A percentile compares a stretch with the other conserved stretches of the same genome.
Conservation (phyloP, 176 grass and related monocot species). For the Avena insularis region DNA sequence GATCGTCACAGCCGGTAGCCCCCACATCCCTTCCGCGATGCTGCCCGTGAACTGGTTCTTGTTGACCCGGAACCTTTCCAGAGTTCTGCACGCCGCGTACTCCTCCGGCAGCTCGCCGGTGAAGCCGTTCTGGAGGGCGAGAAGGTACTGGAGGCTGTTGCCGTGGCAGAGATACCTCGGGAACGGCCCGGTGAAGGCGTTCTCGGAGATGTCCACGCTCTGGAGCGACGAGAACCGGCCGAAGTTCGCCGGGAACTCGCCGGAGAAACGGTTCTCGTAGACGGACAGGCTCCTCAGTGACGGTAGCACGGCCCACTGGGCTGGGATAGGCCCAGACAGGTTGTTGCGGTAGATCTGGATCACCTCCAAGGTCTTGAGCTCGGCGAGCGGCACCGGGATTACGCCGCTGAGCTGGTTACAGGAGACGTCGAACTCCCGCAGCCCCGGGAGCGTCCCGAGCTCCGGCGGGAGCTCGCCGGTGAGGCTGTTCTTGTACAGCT, state of each 20-base stretch:
- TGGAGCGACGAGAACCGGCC: constrained; percentile 70
- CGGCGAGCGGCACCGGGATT: constrained; percentile 55
- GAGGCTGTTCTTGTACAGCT: constrained; percentile 78
- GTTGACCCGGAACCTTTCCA: constrained; percentile 78
- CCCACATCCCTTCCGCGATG: constrained; percentile 65
- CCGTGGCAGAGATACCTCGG: constrained; percentile 68
- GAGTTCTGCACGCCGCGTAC: constrained; percentile 59
- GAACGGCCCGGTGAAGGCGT: constrained; percentile 65
- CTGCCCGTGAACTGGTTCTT: constrained; percentile 64
- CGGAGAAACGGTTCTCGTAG: constrained; percentile 78
- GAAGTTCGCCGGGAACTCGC: constrained; percentile 67
- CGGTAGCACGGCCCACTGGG: constrained; percentile 54
- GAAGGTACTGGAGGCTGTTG: constrained; percentile 56
- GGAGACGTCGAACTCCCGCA: constrained; percentile 72
- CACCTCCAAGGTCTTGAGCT: constrained; percentile 57
- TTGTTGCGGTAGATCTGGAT: constrained; percentile 78
- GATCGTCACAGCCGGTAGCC: constrained; percentile 59
- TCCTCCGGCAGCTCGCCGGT: constrained; percentile 66
- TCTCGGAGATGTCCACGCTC: constrained; percentile 84
- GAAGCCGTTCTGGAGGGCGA: constrained; percentile 83
- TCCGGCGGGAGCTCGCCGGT: constrained; percentile 67
- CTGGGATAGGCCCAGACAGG: constrained; percentile 68
- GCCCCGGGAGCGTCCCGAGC: constrained; percentile 50
- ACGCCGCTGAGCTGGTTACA: constrained; percentile 63
- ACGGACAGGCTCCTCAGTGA: constrained; percentile 62